Base-by-base conservation (phyloP, 2,329 filamentous ascomycete species). In the Ceratocystis smalleyi region DNA sequence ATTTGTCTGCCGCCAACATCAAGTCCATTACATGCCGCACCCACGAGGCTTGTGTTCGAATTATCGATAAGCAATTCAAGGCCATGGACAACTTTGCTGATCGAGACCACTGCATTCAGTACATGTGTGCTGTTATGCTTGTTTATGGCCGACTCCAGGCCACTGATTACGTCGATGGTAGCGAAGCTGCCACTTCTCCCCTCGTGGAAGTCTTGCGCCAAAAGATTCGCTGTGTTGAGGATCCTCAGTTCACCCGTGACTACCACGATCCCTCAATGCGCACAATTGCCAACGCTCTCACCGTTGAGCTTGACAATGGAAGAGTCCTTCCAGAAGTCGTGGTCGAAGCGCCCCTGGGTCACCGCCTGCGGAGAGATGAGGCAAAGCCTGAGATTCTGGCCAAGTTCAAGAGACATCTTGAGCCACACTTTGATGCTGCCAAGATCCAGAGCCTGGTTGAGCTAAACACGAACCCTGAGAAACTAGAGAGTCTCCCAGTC, bases 21-120 rank as follows among this genome's bases (percentile, higher is more conserved):
- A 92, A 95, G 79, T 82, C 83, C 67, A 84, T 99, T 72, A 91
- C 87, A 70, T 96, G 92, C 84, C 87, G 94, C 71, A 99, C 94
- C 7, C 94, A 99, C 79, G 94, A 99, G 78, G 94, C 94, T 66
- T 97, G 94, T 79, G 84, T 99, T 74, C 91, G 94, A 72, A 99
- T 99, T 78, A 99, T 99, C 72, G 94, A 99, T 83, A 99, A 99
- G 83, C 94, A 99, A 79, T 95, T 96, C 83, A 97, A 96, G 83
- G 86, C 91, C 71, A 95, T 99, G 89, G 91, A 96, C 81, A 99
- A 99, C 85, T 99, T 97, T 73, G 94, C 94, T 73, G 94, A 99
- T 78, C 91, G 94, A 73, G 94, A 99, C 77, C 94, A 99, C 83
- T 99, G 94, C 79, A 92, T 99, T 70, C 94, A 97, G 80, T 99